A percentile compares a stretch with the other conserved stretches of the same genome.
Conservation (phyloP, 2,329 filamentous ascomycete species). For the Xylaria sp. region DNA sequence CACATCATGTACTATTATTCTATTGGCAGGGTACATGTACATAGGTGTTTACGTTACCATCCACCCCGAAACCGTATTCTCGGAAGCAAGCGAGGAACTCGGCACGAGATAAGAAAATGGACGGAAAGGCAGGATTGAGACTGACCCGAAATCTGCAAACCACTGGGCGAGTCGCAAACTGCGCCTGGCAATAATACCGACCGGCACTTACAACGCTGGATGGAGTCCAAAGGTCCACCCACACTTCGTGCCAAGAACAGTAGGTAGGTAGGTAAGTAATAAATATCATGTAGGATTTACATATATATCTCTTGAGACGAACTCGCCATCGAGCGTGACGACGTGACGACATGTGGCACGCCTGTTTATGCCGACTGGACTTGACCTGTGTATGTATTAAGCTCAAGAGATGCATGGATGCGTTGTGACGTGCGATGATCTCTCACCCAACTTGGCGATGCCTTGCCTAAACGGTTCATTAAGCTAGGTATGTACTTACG, state of each 20-base stretch:
- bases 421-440: conserved; percentile 1
- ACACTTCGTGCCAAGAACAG: conserved; percentile 15
- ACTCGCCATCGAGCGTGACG: background rate
- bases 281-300: too few species aligned
- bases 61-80: conserved; percentile 17
- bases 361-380: background rate
- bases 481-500: background rate
- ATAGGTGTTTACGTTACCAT: background rate
- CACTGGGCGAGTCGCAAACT: conserved; percentile 26
- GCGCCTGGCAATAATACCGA: conserved; percentile 21
- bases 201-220: conserved; percentile 1
- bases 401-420: background rate
- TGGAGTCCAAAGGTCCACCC: conserved; percentile 20
- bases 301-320: background rate
- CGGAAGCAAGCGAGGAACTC: conserved; percentile 11
- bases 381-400: background rate
- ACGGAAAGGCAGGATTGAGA: background rate
- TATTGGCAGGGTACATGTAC: background rate
- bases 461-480: conserved; percentile 1
- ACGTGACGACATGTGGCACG: background rate
- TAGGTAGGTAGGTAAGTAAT: too few species aligned
- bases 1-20: background rate
- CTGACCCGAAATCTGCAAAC: background rate
- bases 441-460: background rate
- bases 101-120: background rate